Evolutionary conservation across 331 rosid genomes (phyloP).

Genomic region (Saraca asoca): DNA sequence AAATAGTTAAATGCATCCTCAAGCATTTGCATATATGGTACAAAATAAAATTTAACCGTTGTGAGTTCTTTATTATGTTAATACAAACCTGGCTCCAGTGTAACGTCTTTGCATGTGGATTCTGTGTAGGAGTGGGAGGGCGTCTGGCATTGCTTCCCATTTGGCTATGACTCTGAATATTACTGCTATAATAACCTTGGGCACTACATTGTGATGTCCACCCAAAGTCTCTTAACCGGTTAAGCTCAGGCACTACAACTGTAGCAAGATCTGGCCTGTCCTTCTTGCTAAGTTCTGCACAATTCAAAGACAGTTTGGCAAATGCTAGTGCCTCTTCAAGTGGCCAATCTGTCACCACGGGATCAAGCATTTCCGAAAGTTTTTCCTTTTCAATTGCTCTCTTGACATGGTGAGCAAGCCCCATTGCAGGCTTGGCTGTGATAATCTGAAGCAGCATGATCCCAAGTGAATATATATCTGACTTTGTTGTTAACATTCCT

Average conservation of each 20-base stretch:
- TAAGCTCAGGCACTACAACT: constrained; percentile 75
- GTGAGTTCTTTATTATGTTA: not conserved
- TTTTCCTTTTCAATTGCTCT: constrained; percentile 66
- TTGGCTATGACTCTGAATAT: constrained; percentile 14
- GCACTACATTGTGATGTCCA: not conserved
- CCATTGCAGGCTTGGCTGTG: constrained; percentile 93
- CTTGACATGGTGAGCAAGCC: constrained; percentile 71
- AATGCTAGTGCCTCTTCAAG: constrained; percentile 64
- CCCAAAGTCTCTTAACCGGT: constrained; percentile 64
- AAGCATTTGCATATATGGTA: constrained; percentile 3
- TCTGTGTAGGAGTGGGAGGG: constrained; percentile 35
- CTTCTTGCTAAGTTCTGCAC: constrained; percentile 81
- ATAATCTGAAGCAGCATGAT: constrained; percentile 77
- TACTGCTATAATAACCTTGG: not conserved
- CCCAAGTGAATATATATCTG: constrained; percentile 83
- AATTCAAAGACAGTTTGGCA: constrained; percentile 67
- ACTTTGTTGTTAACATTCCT: constrained; percentile 74
- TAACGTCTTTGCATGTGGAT: constrained; percentile 12
- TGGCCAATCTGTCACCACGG: constrained; percentile 78
- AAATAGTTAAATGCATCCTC: constrained; percentile 11
- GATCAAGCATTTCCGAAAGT: constrained; percentile 69
- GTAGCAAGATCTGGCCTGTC: constrained; percentile 86
- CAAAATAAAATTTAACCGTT: not conserved
- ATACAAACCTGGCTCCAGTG: constrained; percentile 39
- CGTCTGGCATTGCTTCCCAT: not conserved